Base-by-base conservation (phyloP, 192 early-diverging fungal species). In the Linnemannia elongata region DNA sequence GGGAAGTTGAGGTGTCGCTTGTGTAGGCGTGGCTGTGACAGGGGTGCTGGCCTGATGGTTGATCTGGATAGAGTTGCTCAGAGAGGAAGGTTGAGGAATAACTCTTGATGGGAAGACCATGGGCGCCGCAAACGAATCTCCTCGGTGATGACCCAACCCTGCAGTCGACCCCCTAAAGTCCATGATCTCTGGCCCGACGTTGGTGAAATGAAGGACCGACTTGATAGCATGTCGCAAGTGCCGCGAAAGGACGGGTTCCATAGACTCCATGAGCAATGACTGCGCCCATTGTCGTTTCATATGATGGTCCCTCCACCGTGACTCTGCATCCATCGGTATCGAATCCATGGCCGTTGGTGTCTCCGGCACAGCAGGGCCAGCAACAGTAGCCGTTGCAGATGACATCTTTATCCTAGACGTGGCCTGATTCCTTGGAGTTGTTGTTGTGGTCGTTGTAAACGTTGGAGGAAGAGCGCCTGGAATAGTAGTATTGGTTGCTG, bases 271-370 rank as follows among this genome's bases (percentile, higher is more conserved):
- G 7, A 87, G 41, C 10, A 87, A 20, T 30, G 85, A 74, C 63
- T 78, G 79, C 20, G 85, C 85, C 76, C 75, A 78, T 35, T 87
- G 85, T 38, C 85, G 69, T 54, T 87, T 81, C 54, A 81, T 47
- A 68, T 87, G 76, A 22, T 87, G 76, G 24, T 87, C 80, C 41
- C 76, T 77, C 85, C 85, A 87, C 9, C 85, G 79, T 7, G 85
- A 74, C 27, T 87, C 85, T 38, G 85, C 63, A 49, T 87, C 85
- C 24, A 87, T 78, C 1, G 82, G 76, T 35, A 84, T 84, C 20
- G 82, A 41, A 39, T 84, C 77, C 30, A 66, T 33, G 60, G 27
- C 9, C 18, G 44, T 45, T 15, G 27, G 42, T 10, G 22, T 27
- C 69, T 71, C 38, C n/a, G 35, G 38, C n/a, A 20, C 54, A 49